Evolutionary conservation across 2,329 filamentous ascomycete species (phyloP), one percentile per base, ranked within the genome.

Genomic region (Cryphonectria nitschkei): DNA sequence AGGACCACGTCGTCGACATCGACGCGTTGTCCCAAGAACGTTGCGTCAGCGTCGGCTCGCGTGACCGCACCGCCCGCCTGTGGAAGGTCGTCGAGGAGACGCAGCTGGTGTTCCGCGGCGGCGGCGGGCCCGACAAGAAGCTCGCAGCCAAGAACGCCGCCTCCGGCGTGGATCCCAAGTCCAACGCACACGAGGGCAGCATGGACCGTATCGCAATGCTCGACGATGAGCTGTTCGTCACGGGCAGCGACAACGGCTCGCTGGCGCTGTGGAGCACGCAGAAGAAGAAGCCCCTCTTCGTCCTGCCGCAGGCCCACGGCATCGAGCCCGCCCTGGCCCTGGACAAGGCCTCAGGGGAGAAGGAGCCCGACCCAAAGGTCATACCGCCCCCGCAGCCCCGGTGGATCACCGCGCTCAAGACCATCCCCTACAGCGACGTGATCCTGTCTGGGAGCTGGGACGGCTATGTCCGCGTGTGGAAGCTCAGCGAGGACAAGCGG

Each of bases 81-180:
- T 99, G 96, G 96, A 98, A 98, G 81, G 95, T 99, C 1, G 90
- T 93, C 5, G 96, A 99, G 76, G 95, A 99, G 82, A 93, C 92
- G 1, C 96, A 99, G 79, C 88, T 99, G 8, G 95, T 98, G 1
- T 99, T 98, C 81, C 91, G 95, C 64, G 95, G 95, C 70, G 94
- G 94, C 73, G 92, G 86, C 37, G 74, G 76, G 41, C 75, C 74
- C 39, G 75, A 78, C 61, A 75, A 75, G 70, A 70, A 69, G 65
- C 77, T 76, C 50, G 85, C 87, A 73, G 88, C 87, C 76, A 89
- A 88, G 75, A 80, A 79, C 54, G 78, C 78, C 46, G 77, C 77
- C 3, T 76, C 79, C 3, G 78, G 79, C 72, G 74, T 85, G 19
- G 82, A 87, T 74, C 83, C 85, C 3, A 83, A 83, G n/a, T 87